Evolutionary conservation across 192 early-diverging fungal genomes (phyloP).

Genomic region (Coemansia pectinata): DNA sequence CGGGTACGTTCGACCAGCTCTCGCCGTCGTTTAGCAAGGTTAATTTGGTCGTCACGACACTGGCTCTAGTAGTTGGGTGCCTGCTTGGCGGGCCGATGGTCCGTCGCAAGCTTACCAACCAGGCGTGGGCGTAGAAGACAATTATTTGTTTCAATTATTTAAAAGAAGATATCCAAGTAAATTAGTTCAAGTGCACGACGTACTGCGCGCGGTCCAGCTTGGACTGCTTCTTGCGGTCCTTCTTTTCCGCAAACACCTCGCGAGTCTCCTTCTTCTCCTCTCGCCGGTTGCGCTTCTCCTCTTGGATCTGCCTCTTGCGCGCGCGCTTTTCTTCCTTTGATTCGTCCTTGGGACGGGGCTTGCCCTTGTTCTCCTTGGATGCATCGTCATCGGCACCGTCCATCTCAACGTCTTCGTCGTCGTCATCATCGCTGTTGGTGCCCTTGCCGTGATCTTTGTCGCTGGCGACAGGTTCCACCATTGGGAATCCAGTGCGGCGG

Average conservation of each 20-base stretch:
- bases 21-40: constrained; percentile 90
- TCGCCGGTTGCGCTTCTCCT: constrained; percentile 59
- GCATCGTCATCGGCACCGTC: constrained; percentile 22
- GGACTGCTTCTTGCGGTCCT: constrained; percentile 51
- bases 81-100: constrained; percentile 75
- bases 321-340: constrained; percentile 89
- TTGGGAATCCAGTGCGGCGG: constrained; percentile 71
- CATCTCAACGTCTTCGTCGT: constrained; percentile 21
- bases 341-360: constrained; percentile 77
- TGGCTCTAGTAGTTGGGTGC: constrained; percentile 73
- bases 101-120: constrained; percentile 57
- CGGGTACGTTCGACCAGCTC: constrained; percentile 90
- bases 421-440: constrained; percentile 19
- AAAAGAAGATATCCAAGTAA: background rate
- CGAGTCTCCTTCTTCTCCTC: constrained; percentile 50
- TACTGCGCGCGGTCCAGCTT: constrained; percentile 49
- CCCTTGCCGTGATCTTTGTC: constrained; percentile 29
- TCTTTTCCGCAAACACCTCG: constrained; percentile 39
- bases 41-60: constrained; percentile 79
- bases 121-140: constrained; percentile 56
- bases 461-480: constrained; percentile 45
- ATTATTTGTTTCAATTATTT: background rate
- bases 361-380: constrained; percentile 62
- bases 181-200: constrained; percentile 32
- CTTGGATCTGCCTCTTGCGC: constrained; percentile 86